phyloP scores from a whole-genome alignment of 495 filamentous ascomycete species.

The Penicillium paradoxum region DNA sequence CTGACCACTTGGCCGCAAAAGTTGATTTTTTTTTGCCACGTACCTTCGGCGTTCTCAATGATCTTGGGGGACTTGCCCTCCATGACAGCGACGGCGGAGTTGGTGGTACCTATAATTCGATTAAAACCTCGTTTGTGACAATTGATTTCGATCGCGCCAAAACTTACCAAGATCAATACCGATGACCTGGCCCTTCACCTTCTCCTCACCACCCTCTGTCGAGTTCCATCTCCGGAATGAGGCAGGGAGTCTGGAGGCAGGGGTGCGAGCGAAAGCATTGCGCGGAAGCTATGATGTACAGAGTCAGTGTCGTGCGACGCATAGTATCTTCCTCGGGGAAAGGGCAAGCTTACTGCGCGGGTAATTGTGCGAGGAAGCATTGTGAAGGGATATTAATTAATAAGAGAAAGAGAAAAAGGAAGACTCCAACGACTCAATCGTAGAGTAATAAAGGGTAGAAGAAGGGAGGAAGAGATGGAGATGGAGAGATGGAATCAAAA shows the following conservation, averaged over 20 bases:
- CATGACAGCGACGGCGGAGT: constrained; percentile 97
- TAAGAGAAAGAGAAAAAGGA: constrained; percentile 34
- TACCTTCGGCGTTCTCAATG: constrained; percentile 96
- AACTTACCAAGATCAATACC: constrained; percentile 95
- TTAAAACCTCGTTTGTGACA: constrained; percentile 1
- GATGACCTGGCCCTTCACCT: constrained; percentile 93
- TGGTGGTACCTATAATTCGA: constrained; percentile 73
- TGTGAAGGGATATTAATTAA: constrained; percentile 36
- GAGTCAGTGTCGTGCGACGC: constrained; percentile 24
- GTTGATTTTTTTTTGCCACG: constrained; percentile 28
- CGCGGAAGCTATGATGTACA: constrained; percentile 35
- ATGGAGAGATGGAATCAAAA: constrained; percentile 23
- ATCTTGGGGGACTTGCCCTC: constrained; percentile 93
- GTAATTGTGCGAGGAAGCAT: constrained; percentile 55
- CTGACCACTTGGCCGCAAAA: constrained; percentile 8
- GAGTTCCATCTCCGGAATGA: constrained; percentile 72
- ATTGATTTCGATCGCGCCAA: neutral
- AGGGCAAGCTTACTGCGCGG: constrained; percentile 60
- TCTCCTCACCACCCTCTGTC: constrained; percentile 74
- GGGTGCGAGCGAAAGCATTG: constrained; percentile 46
- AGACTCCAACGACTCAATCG: constrained; percentile 41
- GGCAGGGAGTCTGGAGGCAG: constrained; percentile 51
- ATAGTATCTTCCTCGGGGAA: constrained; percentile 12
- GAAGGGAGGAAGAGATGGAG: constrained; percentile 28
- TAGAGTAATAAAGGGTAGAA: constrained; percentile 28